These are phyloP conservation scores for Pseudonitzschia multistriata DNA, from an alignment of 108 stramenopile genomes.

Conservation along the genomic window DNA sequence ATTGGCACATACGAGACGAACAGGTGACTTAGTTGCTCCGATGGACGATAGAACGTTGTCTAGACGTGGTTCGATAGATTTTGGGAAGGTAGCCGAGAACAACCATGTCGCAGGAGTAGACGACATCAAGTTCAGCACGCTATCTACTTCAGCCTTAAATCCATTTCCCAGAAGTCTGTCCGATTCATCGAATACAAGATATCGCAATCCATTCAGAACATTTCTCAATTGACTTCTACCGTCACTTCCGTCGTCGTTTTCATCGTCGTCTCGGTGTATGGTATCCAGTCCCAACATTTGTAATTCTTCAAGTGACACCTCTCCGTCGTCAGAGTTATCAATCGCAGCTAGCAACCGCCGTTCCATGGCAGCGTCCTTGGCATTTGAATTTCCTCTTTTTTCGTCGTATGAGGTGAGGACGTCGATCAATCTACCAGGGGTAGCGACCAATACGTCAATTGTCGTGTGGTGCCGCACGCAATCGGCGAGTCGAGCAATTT, in stretches of 20 bases:
- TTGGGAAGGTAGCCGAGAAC: constrained; percentile 93
- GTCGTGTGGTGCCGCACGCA: constrained; percentile 23
- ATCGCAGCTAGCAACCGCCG: constrained; percentile 60
- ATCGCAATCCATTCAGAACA: constrained; percentile 51
- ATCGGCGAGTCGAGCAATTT: constrained; percentile 51
- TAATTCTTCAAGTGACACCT: constrained; percentile 50
- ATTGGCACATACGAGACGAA: constrained; percentile 56
- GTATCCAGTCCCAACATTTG: constrained; percentile 52
- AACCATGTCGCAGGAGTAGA: constrained; percentile 50
- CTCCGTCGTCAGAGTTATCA: constrained; percentile 33
- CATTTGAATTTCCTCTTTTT: constrained; percentile 29
- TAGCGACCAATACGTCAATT: constrained; percentile 92
- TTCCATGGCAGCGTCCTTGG: constrained; percentile 52
- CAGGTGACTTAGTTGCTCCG: constrained; percentile 42
- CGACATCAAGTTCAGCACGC: constrained; percentile 50
- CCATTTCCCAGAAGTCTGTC: constrained; percentile 81
- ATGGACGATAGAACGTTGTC: constrained; percentile 72
- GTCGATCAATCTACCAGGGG: constrained; percentile 95
- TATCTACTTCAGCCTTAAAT: constrained; percentile 77
- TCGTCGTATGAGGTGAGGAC: constrained; percentile 55
- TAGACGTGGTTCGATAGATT: constrained; percentile 82
- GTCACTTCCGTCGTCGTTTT: constrained; percentile 42
- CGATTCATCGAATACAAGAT: constrained; percentile 96
- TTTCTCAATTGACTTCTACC: constrained; percentile 48
- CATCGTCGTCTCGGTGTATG: constrained; percentile 22